Evolutionary conservation across 495 filamentous ascomycete species (phyloP).

Genomic region (Aspergillus cavernicola): DNA sequence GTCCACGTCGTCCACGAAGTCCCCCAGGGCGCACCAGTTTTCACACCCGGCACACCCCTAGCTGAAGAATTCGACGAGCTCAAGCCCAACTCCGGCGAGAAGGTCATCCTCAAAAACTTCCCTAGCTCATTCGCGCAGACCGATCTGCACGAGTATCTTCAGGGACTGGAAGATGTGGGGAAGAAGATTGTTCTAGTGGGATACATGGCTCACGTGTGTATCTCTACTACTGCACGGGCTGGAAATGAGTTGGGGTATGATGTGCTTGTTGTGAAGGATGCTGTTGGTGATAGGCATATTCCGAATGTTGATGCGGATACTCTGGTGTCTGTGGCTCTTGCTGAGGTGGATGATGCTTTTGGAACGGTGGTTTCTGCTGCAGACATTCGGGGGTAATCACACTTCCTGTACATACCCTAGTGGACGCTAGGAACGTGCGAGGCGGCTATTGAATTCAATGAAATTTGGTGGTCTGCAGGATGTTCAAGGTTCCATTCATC

Average conservation of each 20-base stretch:
- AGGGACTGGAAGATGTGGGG: conserved; percentile 26
- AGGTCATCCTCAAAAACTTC: conserved; percentile 43
- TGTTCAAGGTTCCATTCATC: no score
- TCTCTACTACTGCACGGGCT: conserved; percentile 55
- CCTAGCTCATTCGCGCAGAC: conserved; percentile 49
- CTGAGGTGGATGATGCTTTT: conserved; percentile 47
- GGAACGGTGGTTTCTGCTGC: conserved; percentile 39
- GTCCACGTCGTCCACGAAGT: conserved; percentile 55
- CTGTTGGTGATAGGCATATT: conserved; percentile 56
- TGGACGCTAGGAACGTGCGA: no score
- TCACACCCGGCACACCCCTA: conserved; percentile 51
- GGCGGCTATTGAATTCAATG: no score
- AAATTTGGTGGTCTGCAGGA: no score
- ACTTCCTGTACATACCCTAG: no score
- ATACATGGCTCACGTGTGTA: conserved; percentile 61
- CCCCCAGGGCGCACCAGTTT: conserved; percentile 56
- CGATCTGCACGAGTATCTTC: conserved; percentile 37
- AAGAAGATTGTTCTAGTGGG: conserved; percentile 51
- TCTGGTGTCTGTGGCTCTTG: conserved; percentile 35
- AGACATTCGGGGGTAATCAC: conserved; percentile 21
- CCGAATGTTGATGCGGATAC: conserved; percentile 43
- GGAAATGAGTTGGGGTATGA: conserved; percentile 55
- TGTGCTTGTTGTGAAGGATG: conserved; percentile 52
- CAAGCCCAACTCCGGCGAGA: conserved; percentile 41
- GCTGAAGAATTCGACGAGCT: conserved; percentile 53